Base-by-base conservation (phyloP, 2,329 filamentous ascomycete species). In the Rosellinia necatrix region DNA sequence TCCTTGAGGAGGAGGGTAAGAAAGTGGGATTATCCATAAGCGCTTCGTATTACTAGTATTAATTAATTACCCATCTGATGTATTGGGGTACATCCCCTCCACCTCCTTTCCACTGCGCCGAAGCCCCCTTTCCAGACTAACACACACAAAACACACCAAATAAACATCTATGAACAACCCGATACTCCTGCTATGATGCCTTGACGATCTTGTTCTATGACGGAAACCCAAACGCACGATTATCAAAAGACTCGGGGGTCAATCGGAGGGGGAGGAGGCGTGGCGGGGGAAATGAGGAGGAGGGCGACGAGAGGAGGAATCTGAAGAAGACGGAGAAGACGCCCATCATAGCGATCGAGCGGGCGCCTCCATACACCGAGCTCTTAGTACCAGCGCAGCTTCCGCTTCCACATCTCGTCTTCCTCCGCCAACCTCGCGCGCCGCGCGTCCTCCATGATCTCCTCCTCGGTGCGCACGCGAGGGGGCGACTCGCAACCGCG, bases 401-500 rank as follows among this genome's bases (percentile, higher is more conserved):
- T 85, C 61, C 75, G 72, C 64, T 75, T 72, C 70, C 78, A 70
- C 30, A 77, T 73, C 56, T 80, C 78, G 46, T 82, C 78, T 38
- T 73, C 71, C 9, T 81, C 78, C 25, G 58, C 47, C 8, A 64
- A 2, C n/a, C 67, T 40, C 6, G 66, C 67, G 13, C 49, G 56
- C 10, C 67, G 37, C 2, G 67, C 66, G 13, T 64, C 60, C 27
- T 68, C 66, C 40, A 59, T 48, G 10, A 64, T 53, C 27, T 64
- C 56, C n/a, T 51, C 59, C 25, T 65, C 63, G n/a, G 72, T 74
- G 2, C 66, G 69, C 15, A 71, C 40, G 46, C 74, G 70, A 3
- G 70, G 62, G 17, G 81, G 81, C 27, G 78, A 81, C 61, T 84
- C 80, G 65, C 82, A 82, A 2, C 86, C 88, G 47, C 83, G 75